Base-by-base conservation (phyloP, 345 rosid species). In the Sonneratia alba region DNA sequence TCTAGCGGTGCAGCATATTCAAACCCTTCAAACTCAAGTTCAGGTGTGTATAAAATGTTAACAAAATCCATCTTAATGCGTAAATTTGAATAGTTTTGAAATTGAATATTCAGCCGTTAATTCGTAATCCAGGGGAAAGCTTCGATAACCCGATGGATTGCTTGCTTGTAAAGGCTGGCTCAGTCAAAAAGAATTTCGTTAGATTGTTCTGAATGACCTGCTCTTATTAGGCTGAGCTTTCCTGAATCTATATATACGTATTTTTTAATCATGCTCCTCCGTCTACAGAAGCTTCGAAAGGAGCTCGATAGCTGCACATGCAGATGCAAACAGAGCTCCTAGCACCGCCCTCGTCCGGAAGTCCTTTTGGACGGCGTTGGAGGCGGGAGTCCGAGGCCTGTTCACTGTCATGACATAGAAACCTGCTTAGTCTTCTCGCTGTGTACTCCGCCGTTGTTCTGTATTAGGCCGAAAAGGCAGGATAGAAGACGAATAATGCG, bases 1-100 rank as follows among this genome's bases (percentile, higher is more conserved):
- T 75, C 79, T 92, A 81, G 99, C 99, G 42, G 97, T 90, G 73
- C 87, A 95, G 79, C 97, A 95, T 81, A 95, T 95, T 75, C 92
- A 83, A 83, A 93, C 93, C 66, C 97, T 95, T 74, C 97, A 95
- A 81, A 79, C 83, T 71, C 92, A 92, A 75, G 96, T 95, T 67
- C 86, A 92, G 98, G 97, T 94, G 51, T 24, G 85, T 85, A 71
- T 61, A 8, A 47, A 27, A 4, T 57, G 21, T 2, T 1, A 21
- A 57, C 10, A 3, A 21, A 6, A 57, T 24, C 22, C 24, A 19
- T 27, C 22, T n/a, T 27, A 1, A 6, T 21, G 18, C 62, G 2
- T 19, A 6, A 22, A 4, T 56, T 56, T 56, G n/a, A 6, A 21
- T 4, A 53, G n/a, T 21, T 53, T 15, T 6, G 2, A 53, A 53